Conservation (phyloP, 78 protist species). For the Acrasis kona region DNA sequence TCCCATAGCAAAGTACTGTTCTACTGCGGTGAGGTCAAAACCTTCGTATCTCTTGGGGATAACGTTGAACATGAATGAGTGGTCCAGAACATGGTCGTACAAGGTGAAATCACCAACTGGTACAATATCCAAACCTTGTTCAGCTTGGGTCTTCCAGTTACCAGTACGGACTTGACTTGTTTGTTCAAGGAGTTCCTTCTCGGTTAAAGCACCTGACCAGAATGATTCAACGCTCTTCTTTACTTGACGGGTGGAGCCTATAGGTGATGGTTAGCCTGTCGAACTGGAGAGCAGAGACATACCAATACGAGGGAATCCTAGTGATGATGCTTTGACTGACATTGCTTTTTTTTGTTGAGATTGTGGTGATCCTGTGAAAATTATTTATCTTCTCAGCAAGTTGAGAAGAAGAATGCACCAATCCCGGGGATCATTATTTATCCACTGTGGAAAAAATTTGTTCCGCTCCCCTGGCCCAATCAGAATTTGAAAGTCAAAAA, state of each 20-base stretch:
- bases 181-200: slow-evolving; percentile 13
- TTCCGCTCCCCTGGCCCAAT: no score
- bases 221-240: slow-evolving; percentile 47
- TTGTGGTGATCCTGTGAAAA: no score
- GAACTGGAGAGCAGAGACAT: no score
- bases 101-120: slow-evolving; percentile 55
- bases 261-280: no score
- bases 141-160: slow-evolving; percentile 16
- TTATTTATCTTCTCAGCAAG: no score
- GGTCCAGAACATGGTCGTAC: slow-evolving; percentile 59
- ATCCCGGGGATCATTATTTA: no score
- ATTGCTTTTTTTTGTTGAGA: no score
- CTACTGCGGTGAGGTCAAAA: slow-evolving; percentile 46
- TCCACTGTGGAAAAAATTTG: no score
- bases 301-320: slow-evolving; percentile 32
- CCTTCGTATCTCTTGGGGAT: slow-evolving; percentile 10
- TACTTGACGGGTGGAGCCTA: slow-evolving; percentile 38
- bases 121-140: slow-evolving; percentile 28
- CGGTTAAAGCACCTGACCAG: slow-evolving; percentile 43
- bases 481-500: no score
- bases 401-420: no score
- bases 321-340: neutral
- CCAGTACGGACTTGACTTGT: neutral
- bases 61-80: no score
- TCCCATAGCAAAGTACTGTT: slow-evolving; percentile 58